phyloP scores from a whole-genome alignment of 139 green algal species.

The Auxenochlorella pyrenoidosa region DNA sequence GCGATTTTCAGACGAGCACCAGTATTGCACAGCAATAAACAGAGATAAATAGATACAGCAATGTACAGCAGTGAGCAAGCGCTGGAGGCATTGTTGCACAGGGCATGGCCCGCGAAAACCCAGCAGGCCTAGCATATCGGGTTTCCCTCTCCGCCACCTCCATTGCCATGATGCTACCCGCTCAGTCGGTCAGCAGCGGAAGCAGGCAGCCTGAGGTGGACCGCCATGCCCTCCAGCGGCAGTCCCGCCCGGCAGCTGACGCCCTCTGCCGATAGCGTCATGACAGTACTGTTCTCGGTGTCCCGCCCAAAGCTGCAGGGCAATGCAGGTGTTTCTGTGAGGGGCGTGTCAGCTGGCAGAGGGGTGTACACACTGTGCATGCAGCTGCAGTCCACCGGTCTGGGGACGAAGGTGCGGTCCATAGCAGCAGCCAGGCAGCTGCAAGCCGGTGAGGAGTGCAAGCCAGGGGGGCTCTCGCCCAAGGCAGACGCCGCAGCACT shows the following conservation, averaged over 20 bases:
- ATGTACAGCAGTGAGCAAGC: not conserved
- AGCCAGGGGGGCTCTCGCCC: too few relatives aligned
- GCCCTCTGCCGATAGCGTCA: not conserved
- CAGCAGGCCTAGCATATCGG: too few relatives aligned
- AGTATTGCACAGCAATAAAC: not conserved
- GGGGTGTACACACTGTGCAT: too few relatives aligned
- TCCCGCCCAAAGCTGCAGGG: constrained; percentile 27
- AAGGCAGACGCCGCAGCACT: too few relatives aligned
- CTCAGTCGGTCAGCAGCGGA: not conserved
- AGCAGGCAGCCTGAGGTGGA: not conserved
- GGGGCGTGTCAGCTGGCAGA: not conserved
- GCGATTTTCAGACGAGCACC: too few relatives aligned
- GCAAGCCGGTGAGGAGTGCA: too few relatives aligned
- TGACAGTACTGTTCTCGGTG: constrained; percentile 7
- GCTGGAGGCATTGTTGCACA: not conserved
- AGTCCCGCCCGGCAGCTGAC: not conserved
- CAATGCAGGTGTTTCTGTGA: not conserved
- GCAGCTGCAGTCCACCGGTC: not conserved
- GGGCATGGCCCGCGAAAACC: too few relatives aligned
- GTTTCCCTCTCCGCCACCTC: not conserved
- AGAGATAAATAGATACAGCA: not conserved
- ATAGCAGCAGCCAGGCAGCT: not conserved
- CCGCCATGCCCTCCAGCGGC: not conserved
- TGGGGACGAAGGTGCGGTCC: too few relatives aligned
- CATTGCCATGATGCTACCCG: too few relatives aligned